phyloP scores from a whole-genome alignment of 2,329 filamentous ascomycete genomes.

The Dothiorella sarmentorum region DNA sequence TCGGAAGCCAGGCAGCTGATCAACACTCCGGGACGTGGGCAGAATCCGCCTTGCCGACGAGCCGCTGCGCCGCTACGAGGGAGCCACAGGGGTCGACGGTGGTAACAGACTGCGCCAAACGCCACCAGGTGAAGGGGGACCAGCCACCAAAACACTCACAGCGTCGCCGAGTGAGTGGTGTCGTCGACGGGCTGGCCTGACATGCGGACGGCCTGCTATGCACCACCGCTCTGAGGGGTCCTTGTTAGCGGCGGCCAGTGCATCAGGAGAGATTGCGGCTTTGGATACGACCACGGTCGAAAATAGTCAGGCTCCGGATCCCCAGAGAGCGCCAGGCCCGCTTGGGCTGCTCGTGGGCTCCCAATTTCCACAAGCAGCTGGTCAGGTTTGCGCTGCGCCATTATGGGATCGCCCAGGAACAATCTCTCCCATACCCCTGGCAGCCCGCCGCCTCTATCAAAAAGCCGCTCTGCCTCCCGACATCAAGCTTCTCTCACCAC shows the following conservation, averaged over 20 bases:
- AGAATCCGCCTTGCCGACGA: too few species aligned
- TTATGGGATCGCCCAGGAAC: slow-evolving; percentile 13
- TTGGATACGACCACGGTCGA: not conserved
- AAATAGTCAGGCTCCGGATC: slow-evolving; percentile 15
- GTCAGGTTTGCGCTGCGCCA: not conserved
- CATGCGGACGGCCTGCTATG: not conserved
- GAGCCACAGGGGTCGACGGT: not conserved
- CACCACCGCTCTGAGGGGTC: not conserved
- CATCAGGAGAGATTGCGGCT: slow-evolving; percentile 11
- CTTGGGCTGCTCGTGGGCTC: not conserved
- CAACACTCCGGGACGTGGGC: not conserved
- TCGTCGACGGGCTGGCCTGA: not conserved
- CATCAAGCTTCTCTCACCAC: not conserved
- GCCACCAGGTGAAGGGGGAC: not conserved
- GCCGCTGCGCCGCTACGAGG: not conserved
- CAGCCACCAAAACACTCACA: not conserved
- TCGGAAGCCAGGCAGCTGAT: not conserved
- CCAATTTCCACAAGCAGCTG: slow-evolving; percentile 13
- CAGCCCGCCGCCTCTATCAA: slow-evolving; percentile 10
- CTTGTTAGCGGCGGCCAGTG: not conserved
- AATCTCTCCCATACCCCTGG: slow-evolving; percentile 13
- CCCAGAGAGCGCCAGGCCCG: slow-evolving; percentile 3
- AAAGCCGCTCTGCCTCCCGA: not conserved
- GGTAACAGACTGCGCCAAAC: too few species aligned
- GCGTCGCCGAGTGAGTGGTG: not conserved